Conservation (phyloP, 129 eudicot genomes). For the Oenanthe sinensis region DNA sequence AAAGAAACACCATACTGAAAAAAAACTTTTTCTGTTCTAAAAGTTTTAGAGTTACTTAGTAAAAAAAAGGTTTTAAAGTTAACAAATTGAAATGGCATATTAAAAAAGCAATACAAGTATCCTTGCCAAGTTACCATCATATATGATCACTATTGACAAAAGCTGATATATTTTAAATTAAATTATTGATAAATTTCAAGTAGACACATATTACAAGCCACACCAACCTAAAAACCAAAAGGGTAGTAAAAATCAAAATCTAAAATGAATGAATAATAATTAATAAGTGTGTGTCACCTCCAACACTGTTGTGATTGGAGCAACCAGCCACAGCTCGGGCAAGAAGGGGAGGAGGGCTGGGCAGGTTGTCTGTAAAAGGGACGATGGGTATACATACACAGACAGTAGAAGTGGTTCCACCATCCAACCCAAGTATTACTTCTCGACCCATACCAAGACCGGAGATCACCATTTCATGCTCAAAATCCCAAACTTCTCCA, state of each 20-base stretch:
- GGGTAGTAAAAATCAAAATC: background rate
- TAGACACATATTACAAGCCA: background rate
- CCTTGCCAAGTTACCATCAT: background rate
- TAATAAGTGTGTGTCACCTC: constrained; percentile 37
- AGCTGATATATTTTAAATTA: background rate
- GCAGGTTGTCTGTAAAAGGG: constrained; percentile 32
- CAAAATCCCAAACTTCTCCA: constrained; percentile 63
- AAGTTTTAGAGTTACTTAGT: background rate
- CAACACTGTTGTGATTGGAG: constrained; percentile 91
- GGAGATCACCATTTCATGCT: constrained; percentile 25
- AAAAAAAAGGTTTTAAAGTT: background rate
- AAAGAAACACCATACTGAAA: constrained; percentile 12
- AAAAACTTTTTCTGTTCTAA: background rate
- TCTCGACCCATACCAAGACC: constrained; percentile 22
- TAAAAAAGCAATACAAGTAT: background rate
- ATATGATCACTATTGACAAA: background rate
- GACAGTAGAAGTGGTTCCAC: constrained; percentile 68
- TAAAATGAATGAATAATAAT: background rate
- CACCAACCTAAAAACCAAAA: background rate
- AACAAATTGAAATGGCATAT: background rate
- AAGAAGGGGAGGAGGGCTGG: constrained; percentile 59
- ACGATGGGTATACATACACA: constrained; percentile 66
- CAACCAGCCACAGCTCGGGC: constrained; percentile 96
- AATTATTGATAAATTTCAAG: background rate
- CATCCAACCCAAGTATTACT: constrained; percentile 70